Evolutionary conservation across 352 stramenopile genomes (phyloP).

Genomic region (Aphanomyces cochlioides): DNA sequence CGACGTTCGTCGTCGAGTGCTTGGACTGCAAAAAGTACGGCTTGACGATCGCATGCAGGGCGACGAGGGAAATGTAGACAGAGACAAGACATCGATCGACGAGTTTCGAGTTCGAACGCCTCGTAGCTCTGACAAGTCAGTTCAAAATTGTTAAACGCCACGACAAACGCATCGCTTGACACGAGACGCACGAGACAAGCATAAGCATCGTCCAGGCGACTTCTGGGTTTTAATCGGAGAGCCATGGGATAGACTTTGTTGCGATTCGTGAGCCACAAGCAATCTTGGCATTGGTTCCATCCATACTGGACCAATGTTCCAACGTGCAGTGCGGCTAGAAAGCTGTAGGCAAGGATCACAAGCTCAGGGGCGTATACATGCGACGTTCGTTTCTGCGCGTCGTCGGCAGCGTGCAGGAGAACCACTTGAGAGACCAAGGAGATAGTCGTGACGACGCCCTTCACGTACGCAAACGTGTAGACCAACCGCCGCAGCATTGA

Average conservation of each 20-base stretch:
- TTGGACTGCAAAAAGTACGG: background rate
- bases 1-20: background rate
- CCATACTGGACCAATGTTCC: too few species aligned
- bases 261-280: too few species aligned
- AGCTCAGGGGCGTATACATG: background rate
- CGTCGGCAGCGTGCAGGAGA: background rate
- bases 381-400: background rate
- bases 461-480: background rate
- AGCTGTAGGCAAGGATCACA: background rate
- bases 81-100: background rate
- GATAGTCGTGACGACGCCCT: background rate
- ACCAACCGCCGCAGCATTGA: too few species aligned
- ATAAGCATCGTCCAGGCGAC: too few species aligned
- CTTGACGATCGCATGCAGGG: background rate
- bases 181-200: too few species aligned
- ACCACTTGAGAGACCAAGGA: background rate
- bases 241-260: too few species aligned
- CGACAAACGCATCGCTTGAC: background rate
- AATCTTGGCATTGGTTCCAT: too few species aligned
- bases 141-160: background rate
- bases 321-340: background rate
- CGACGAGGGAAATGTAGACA: background rate
- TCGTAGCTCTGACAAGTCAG: background rate
- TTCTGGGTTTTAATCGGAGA: too few species aligned
- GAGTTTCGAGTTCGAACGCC: background rate